Percentiles rank a stretch among this genome's conserved stretches.
phyloP scores from a whole-genome alignment of 176 grass and related monocot species.

The Carex littledalei region DNA sequence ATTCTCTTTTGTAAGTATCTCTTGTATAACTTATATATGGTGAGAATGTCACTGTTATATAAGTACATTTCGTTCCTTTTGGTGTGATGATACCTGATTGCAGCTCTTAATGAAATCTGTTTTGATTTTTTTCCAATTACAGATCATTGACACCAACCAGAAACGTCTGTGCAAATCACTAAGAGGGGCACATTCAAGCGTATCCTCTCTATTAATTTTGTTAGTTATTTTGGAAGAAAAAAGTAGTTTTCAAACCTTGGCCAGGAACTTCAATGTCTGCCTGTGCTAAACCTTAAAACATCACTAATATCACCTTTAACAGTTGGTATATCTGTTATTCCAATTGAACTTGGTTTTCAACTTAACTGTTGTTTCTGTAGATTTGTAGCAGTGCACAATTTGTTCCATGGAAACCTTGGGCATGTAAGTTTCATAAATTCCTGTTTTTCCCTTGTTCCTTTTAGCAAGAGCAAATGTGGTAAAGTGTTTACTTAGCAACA shows the following conservation, averaged over 20 bases:
- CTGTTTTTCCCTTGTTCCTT: not conserved
- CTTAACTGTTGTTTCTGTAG: conserved; percentile 48
- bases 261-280: not conserved
- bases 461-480: not conserved
- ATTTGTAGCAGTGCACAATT: conserved; percentile 87
- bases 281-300: not conserved
- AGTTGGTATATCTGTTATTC: not conserved
- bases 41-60: not conserved
- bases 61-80: not conserved
- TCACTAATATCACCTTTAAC: not conserved
- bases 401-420: conserved; percentile 94
- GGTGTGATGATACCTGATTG: not conserved
- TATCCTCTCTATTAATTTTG: conserved; percentile 40
- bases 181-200: conserved; percentile 82
- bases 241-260: not conserved
- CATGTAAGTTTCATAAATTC: conserved; percentile 41
- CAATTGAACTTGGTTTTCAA: conserved; percentile 12
- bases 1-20: not conserved
- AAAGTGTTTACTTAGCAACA: not conserved
- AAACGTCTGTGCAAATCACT: conserved; percentile 83
- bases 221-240: not conserved
- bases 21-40: not conserved
- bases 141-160: conserved; percentile 69
- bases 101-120: not conserved
- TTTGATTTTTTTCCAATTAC: conserved; percentile 24